Conservation (phyloP, 1,284 basidiomycete genomes). For the Schizophyllum commune region DNA sequence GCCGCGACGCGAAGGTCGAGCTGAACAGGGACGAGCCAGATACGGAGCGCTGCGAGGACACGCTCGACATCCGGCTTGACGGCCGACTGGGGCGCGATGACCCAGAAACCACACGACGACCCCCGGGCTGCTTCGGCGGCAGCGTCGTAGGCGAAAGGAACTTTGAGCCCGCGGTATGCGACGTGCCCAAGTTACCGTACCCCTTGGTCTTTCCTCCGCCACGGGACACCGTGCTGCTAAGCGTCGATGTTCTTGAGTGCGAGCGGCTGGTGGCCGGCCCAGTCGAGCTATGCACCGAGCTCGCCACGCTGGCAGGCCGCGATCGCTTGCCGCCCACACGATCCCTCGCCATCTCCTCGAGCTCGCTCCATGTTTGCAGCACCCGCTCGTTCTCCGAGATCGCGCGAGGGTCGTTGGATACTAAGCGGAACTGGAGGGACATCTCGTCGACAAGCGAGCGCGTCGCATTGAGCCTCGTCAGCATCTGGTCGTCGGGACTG, state of each 20-base stretch:
- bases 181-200: background rate
- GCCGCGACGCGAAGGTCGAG: conserved; percentile 74
- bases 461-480: conserved; percentile 54
- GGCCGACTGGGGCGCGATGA: conserved; percentile 33
- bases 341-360: conserved; percentile 73
- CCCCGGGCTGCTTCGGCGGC: conserved; percentile 25
- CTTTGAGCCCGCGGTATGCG: conserved; percentile 28
- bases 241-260: background rate
- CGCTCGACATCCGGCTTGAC: conserved; percentile 39
- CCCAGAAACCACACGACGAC: conserved; percentile 43
- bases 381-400: conserved; percentile 52
- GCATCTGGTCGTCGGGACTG: conserved; percentile 59
- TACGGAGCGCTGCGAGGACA: conserved; percentile 43
- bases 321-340: conserved; percentile 52
- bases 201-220: conserved; percentile 15
- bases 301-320: conserved; percentile 51
- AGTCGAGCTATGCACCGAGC: conserved; percentile 31
- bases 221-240: conserved; percentile 10
- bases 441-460: conserved; percentile 40
- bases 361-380: conserved; percentile 69
- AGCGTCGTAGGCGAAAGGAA: conserved; percentile 48
- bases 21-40: conserved; percentile 47
- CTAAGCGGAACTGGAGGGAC: conserved; percentile 28
- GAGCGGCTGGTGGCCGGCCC: conserved; percentile 11
- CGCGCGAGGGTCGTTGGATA: conserved; percentile 51